Conservation (phyloP, 805 yeast species). For the Pichia occidentalis region DNA sequence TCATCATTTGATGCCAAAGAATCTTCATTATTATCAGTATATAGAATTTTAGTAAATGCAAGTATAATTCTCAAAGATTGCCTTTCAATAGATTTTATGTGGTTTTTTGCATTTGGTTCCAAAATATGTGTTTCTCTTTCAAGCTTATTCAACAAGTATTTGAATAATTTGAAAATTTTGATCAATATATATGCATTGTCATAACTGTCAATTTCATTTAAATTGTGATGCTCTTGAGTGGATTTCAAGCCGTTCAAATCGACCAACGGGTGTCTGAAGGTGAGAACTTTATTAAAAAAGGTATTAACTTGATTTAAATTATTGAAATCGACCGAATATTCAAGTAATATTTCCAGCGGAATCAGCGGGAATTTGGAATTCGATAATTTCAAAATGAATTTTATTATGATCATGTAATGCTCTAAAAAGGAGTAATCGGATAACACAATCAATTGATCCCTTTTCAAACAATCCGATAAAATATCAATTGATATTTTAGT, state of each 20-base stretch:
- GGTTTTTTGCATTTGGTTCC: slow-evolving; percentile 22
- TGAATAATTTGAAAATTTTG: slow-evolving; percentile 35
- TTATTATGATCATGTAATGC: slow-evolving; percentile 27
- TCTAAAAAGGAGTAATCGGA: slow-evolving; percentile 48
- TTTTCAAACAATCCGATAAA: slow-evolving; percentile 37
- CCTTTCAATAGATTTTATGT: slow-evolving; percentile 19
- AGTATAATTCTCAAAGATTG: slow-evolving; percentile 28
- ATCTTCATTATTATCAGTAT: slow-evolving; percentile 20
- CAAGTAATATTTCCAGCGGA: slow-evolving; percentile 19
- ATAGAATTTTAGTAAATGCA: slow-evolving; percentile 28
- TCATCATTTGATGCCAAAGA: slow-evolving; percentile 11
- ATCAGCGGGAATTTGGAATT: slow-evolving; percentile 26
- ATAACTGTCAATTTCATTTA: slow-evolving; percentile 15
- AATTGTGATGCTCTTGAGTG: background rate
- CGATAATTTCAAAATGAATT: slow-evolving; percentile 24
- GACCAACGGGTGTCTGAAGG: slow-evolving; percentile 15
- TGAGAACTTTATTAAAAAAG: slow-evolving; percentile 17
- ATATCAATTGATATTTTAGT: slow-evolving; percentile 36
- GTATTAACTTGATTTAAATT: slow-evolving; percentile 15
- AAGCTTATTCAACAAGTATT: slow-evolving; percentile 21
- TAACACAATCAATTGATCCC: slow-evolving; percentile 45
- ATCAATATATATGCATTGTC: slow-evolving; percentile 36
- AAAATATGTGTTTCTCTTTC: slow-evolving; percentile 21
- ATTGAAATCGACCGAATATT: slow-evolving; percentile 13
- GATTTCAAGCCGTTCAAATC: background rate